Conservation (phyloP, 192 early-diverging fungal genomes). For the Diversispora eburnea region DNA sequence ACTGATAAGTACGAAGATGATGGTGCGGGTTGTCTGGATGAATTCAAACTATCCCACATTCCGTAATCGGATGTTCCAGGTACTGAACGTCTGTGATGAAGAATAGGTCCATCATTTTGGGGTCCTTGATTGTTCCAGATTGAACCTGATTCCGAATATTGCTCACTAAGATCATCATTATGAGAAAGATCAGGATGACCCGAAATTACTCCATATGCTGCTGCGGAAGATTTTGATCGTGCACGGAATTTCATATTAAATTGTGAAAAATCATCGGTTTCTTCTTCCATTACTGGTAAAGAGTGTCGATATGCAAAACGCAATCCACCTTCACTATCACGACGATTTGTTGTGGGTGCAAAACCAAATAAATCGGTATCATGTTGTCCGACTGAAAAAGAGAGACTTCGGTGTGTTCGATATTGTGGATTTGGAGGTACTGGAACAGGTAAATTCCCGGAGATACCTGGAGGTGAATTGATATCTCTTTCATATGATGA, state of each 20-base stretch:
- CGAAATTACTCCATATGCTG: slow-evolving; percentile 59
- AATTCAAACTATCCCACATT: slow-evolving; percentile 46
- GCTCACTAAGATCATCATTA: slow-evolving; percentile 34
- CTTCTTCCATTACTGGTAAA: slow-evolving; percentile 51
- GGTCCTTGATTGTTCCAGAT: slow-evolving; percentile 47
- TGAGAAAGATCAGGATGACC: slow-evolving; percentile 45
- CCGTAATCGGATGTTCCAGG: slow-evolving; percentile 46
- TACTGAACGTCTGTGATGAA: slow-evolving; percentile 53
- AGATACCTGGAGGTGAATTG: slow-evolving; percentile 40
- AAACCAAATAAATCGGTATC: slow-evolving; percentile 42
- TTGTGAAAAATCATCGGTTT: slow-evolving; percentile 44
- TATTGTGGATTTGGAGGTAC: slow-evolving; percentile 45
- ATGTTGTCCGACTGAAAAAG: slow-evolving; percentile 57
- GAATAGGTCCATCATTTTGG: slow-evolving; percentile 30
- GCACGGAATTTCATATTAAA: slow-evolving; percentile 41
- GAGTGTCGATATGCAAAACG: slow-evolving; percentile 40
- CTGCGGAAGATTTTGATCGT: slow-evolving; percentile 64
- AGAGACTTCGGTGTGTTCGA: slow-evolving; percentile 59
- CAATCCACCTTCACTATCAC: slow-evolving; percentile 39
- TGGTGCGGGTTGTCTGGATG: slow-evolving; percentile 28
- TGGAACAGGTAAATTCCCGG: slow-evolving; percentile 35
- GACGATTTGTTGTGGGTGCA: slow-evolving; percentile 17
- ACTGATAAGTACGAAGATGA: slow-evolving; percentile 21
- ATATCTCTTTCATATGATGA: slow-evolving; percentile 35
- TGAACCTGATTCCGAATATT: slow-evolving; percentile 47